These are phyloP conservation scores for Brettanomyces custersianus DNA, from an alignment of 805 yeast species.

Conservation along the genomic window DNA sequence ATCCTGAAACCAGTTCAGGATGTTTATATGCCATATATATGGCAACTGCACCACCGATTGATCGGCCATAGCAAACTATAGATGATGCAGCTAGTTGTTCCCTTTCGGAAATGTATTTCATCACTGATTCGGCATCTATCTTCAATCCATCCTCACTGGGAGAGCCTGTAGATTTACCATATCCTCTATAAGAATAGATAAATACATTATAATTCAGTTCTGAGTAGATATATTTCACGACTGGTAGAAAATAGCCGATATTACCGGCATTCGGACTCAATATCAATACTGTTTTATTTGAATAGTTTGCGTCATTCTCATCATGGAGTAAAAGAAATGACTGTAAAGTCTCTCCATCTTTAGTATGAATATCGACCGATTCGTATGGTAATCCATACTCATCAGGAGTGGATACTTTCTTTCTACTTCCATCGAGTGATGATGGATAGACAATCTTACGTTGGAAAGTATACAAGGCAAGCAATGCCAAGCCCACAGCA, in stretches of 20 bases:
- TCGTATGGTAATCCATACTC: slow-evolving; percentile 59
- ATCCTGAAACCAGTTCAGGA: slow-evolving; percentile 43
- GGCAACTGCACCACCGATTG: slow-evolving; percentile 93
- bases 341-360: slow-evolving; percentile 62
- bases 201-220: slow-evolving; percentile 67
- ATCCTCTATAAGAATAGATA: slow-evolving; percentile 84
- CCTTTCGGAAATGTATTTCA: slow-evolving; percentile 48
- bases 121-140: slow-evolving; percentile 66
- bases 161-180: slow-evolving; percentile 70
- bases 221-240: slow-evolving; percentile 59
- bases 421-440: slow-evolving; percentile 63
- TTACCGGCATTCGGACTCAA: slow-evolving; percentile 90
- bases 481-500: slow-evolving; percentile 8
- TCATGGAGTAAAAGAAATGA: slow-evolving; percentile 54
- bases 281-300: slow-evolving; percentile 63
- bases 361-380: slow-evolving; percentile 48
- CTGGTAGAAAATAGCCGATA: slow-evolving; percentile 83
- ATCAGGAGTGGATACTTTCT: slow-evolving; percentile 70
- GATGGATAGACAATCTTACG: slow-evolving; percentile 72
- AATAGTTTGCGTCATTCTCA: slow-evolving; percentile 26
- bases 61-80: slow-evolving; percentile 73
- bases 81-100: slow-evolving; percentile 42
- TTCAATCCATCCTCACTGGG: slow-evolving; percentile 78
- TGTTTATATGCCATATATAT: slow-evolving; percentile 64
- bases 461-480: slow-evolving; percentile 14